phyloP scores from a whole-genome alignment of 169 alveolate species.

The Toxoplasma gondii region DNA sequence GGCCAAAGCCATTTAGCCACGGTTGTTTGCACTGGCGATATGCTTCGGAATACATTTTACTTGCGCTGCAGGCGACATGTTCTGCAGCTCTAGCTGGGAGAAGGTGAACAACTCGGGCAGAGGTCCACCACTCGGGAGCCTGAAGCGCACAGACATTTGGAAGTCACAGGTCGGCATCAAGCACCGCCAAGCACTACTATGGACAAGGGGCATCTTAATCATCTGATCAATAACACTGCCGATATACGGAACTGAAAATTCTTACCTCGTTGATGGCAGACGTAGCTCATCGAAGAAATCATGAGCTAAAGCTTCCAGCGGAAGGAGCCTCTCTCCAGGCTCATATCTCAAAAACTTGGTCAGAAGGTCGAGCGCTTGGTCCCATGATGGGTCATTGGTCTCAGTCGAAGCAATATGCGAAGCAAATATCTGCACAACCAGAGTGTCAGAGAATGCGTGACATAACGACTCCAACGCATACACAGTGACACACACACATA shows the following conservation, averaged over 20 bases:
- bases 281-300: constrained; percentile 95
- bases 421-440: constrained; percentile 18
- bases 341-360: constrained; percentile 84
- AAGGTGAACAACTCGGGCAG: constrained; percentile 74
- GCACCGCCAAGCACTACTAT: too few relatives aligned
- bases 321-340: constrained; percentile 85
- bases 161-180: background rate
- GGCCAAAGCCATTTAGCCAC: background rate
- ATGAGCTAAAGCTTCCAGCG: constrained; percentile 90
- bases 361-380: constrained; percentile 83
- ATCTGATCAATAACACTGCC: too few relatives aligned
- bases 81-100: constrained; percentile 69
- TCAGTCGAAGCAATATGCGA: constrained; percentile 67
- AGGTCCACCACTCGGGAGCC: constrained; percentile 70
- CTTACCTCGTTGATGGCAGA: constrained; percentile 72
- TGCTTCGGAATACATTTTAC: constrained; percentile 56
- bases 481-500: background rate
- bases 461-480: background rate
- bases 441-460: background rate
- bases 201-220: too few relatives aligned
- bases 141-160: background rate
- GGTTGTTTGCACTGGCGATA: constrained; percentile 21
- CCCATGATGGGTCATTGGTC: constrained; percentile 81
- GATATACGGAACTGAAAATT: background rate
- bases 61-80: constrained; percentile 68